Conservation (phyloP, 176 grass and related monocot species). For the Chloris gayana region DNA sequence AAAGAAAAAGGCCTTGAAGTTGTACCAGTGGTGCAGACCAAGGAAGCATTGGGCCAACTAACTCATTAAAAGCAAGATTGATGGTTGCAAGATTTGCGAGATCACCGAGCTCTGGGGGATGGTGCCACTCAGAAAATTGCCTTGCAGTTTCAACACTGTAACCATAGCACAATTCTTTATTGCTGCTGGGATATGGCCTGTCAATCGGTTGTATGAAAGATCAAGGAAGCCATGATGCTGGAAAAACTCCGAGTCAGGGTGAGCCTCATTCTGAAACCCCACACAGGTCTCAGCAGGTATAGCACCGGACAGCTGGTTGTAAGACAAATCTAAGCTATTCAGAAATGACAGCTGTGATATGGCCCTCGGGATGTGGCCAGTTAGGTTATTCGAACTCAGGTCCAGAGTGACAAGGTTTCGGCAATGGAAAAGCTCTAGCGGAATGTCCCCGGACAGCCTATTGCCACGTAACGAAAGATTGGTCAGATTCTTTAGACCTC, state of each 20-base stretch:
- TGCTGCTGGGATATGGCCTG: slow-evolving; percentile 64
- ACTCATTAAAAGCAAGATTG: slow-evolving; percentile 74
- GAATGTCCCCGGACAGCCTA: slow-evolving; percentile 80
- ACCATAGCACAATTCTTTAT: slow-evolving; percentile 73
- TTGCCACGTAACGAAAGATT: slow-evolving; percentile 83
- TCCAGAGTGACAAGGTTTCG: slow-evolving; percentile 80
- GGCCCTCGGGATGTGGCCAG: slow-evolving; percentile 61
- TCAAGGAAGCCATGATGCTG: slow-evolving; percentile 94
- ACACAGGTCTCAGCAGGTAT: slow-evolving; percentile 78
- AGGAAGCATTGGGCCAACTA: slow-evolving; percentile 66
- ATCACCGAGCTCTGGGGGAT: slow-evolving; percentile 71
- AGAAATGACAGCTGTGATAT: slow-evolving; percentile 83
- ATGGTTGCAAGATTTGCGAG: slow-evolving; percentile 72
- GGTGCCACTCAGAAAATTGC: slow-evolving; percentile 78
- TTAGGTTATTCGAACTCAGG: slow-evolving; percentile 76
- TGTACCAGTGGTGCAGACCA: slow-evolving; percentile 53
- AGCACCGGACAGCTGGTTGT: slow-evolving; percentile 71
- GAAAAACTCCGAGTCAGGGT: slow-evolving; percentile 89
- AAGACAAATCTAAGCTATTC: slow-evolving; percentile 82
- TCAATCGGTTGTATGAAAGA: slow-evolving; percentile 80
- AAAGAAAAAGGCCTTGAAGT: slow-evolving; percentile 85
- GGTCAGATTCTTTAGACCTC: slow-evolving; percentile 78
- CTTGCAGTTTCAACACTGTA: slow-evolving; percentile 71
- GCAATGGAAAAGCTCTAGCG: slow-evolving; percentile 80
- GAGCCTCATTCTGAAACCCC: slow-evolving; percentile 67